These are phyloP conservation scores for Flaveria trinervia DNA, from an alignment of 129 eudicot species.

Conservation along the genomic window DNA sequence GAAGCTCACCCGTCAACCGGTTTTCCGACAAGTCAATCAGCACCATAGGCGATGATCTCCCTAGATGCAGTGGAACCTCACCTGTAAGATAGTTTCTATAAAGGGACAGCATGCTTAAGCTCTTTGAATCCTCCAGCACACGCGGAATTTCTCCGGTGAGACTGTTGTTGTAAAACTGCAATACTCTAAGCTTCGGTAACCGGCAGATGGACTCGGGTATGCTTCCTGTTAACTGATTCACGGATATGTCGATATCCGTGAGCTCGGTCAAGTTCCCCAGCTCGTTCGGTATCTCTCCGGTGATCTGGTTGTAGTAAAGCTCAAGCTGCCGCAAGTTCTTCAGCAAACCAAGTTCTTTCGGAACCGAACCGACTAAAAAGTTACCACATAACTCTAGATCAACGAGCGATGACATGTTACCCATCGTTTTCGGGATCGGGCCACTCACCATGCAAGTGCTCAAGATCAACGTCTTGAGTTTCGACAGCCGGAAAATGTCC, in stretches of 20 bases:
- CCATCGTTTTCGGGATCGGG: constrained; percentile 53
- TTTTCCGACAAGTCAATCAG: constrained; percentile 78
- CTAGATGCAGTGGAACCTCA: constrained; percentile 66
- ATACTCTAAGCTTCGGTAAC: constrained; percentile 55
- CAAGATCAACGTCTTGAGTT: constrained; percentile 56
- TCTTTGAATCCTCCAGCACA: constrained; percentile 56
- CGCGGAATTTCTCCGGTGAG: constrained; percentile 71
- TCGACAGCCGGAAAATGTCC: constrained; percentile 46
- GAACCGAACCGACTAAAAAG: constrained; percentile 53
- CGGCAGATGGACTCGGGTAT: constrained; percentile 64
- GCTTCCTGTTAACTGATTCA: constrained; percentile 59
- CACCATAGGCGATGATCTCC: constrained; percentile 49
- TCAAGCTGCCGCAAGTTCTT: constrained; percentile 57
- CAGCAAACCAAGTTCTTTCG: constrained; percentile 56
- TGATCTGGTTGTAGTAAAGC: constrained; percentile 76
- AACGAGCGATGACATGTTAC: constrained; percentile 75
- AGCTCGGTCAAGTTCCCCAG: constrained; percentile 72
- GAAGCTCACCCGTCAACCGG: constrained; percentile 60
- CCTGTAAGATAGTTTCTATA: constrained; percentile 73
- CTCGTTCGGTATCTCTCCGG: constrained; percentile 67
- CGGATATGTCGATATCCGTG: constrained; percentile 67
- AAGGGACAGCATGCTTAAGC: constrained; percentile 53
- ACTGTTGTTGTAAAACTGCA: constrained; percentile 81
- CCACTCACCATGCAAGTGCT: constrained; percentile 62
- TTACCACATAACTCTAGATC: constrained; percentile 87